Evolutionary conservation across 768 basidiomycete species (phyloP).

Genomic region (Kwoniella mangroviensis): DNA sequence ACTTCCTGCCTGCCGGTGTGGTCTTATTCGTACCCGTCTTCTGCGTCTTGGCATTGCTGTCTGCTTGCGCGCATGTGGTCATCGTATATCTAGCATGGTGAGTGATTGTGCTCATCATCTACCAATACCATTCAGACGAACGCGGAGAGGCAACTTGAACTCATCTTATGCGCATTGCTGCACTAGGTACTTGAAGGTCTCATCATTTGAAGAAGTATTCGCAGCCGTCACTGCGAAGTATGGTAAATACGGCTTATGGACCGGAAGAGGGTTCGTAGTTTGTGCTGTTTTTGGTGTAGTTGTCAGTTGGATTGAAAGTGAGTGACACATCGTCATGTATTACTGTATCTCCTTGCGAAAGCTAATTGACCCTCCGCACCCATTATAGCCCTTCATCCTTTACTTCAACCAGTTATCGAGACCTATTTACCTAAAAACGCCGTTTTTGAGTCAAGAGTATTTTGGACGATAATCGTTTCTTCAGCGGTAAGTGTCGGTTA

Average conservation of each 20-base stretch:
- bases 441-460: slow-evolving; percentile 39
- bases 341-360: not conserved
- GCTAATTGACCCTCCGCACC: too few species aligned
- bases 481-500: slow-evolving; percentile 38
- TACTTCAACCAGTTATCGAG: slow-evolving; percentile 45
- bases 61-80: slow-evolving; percentile 55
- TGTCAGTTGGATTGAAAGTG: slow-evolving; percentile 52
- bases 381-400: slow-evolving; percentile 43
- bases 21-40: slow-evolving; percentile 54
- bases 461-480: slow-evolving; percentile 47
- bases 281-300: slow-evolving; percentile 41
- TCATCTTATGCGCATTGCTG: not conserved
- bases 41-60: slow-evolving; percentile 47
- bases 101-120: slow-evolving; percentile 11
- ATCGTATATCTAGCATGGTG: slow-evolving; percentile 55
- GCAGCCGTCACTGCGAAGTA: slow-evolving; percentile 41
- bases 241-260: slow-evolving; percentile 44
- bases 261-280: slow-evolving; percentile 41
- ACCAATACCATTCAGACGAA: not conserved
- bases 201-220: slow-evolving; percentile 53
- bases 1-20: slow-evolving; percentile 55
- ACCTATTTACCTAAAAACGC: slow-evolving; percentile 32
- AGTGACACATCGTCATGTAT: slow-evolving; percentile 16
- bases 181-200: slow-evolving; percentile 55
- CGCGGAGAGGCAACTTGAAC: not conserved